Conservation (phyloP, 495 filamentous ascomycete genomes). For the Aspergillus ostianus region DNA sequence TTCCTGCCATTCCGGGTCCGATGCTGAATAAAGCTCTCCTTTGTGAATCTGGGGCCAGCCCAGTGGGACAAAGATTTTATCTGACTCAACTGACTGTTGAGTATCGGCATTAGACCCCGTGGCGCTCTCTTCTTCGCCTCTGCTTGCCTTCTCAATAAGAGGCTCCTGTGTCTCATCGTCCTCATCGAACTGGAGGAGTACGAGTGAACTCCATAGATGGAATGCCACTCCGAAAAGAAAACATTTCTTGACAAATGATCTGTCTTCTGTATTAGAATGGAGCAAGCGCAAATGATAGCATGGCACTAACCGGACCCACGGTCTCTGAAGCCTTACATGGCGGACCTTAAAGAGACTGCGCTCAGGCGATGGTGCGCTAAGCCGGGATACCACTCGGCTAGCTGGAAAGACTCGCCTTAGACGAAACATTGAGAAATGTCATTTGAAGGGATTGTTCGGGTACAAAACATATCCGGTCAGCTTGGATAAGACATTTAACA, state of each 20-base stretch:
- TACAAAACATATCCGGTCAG: slow-evolving; percentile 10
- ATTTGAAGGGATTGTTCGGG: slow-evolving; percentile 14
- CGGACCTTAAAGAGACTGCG: slow-evolving; percentile 25
- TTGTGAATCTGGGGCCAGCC: slow-evolving; percentile 50
- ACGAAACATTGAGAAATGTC: slow-evolving; percentile 38
- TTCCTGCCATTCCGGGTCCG: slow-evolving; percentile 69
- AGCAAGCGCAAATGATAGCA: background rate
- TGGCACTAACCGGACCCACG: slow-evolving; percentile 36
- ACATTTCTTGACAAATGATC: slow-evolving; percentile 32
- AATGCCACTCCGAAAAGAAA: slow-evolving; percentile 39
- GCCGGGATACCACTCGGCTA: slow-evolving; percentile 25
- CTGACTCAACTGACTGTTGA: slow-evolving; percentile 35
- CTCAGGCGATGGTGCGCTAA: slow-evolving; percentile 19
- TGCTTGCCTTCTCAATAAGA: background rate
- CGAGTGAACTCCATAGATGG: slow-evolving; percentile 37
- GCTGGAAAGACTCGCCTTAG: slow-evolving; percentile 33
- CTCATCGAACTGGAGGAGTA: slow-evolving; percentile 39
- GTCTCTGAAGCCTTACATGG: slow-evolving; percentile 39
- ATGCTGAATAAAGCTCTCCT: slow-evolving; percentile 53
- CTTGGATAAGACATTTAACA: slow-evolving; percentile 6
- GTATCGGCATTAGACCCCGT: slow-evolving; percentile 18
- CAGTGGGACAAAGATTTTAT: slow-evolving; percentile 62
- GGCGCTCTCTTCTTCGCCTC: slow-evolving; percentile 9
- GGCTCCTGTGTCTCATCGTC: slow-evolving; percentile 17
- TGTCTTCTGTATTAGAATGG: slow-evolving; percentile 17